These are phyloP conservation scores for Chrysoporthe deuterocubensis DNA, from an alignment of 2,329 filamentous ascomycete genomes.

Conservation along the genomic window DNA sequence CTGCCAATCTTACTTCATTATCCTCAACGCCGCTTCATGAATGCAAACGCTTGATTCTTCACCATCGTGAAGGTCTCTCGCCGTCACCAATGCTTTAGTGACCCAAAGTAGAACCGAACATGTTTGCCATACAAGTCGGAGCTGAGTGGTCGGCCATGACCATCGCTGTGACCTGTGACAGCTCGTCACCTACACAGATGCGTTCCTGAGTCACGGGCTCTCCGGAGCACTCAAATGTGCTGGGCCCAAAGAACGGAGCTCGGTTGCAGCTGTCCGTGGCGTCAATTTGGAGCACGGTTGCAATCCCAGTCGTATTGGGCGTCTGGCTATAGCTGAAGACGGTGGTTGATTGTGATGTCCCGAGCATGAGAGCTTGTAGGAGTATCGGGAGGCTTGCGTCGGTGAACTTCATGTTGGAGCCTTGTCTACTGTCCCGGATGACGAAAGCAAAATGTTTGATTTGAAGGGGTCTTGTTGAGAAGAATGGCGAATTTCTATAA, in stretches of 20 bases:
- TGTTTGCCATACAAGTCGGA: not conserved
- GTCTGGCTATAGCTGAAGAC: constrained; percentile 6
- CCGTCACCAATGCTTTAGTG: not conserved
- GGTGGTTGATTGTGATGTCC: not conserved
- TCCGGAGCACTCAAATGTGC: not conserved
- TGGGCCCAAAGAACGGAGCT: not conserved
- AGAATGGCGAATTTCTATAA: too few relatives aligned
- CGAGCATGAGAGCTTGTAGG: not conserved
- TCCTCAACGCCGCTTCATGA: not conserved
- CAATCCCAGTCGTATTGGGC: not conserved
- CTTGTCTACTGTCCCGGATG: not conserved
- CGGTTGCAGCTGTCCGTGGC: not conserved
- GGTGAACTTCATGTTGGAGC: constrained; percentile 2
- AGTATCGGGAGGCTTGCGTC: not conserved
- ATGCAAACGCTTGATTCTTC: not conserved
- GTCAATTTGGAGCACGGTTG: not conserved
- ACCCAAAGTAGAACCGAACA: not conserved
- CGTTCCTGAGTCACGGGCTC: not conserved
- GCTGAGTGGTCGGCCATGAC: constrained; percentile 2
- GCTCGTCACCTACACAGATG: not conserved
- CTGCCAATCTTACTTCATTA: not conserved
- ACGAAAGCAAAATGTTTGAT: not conserved
- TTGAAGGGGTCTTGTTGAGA: too few relatives aligned
- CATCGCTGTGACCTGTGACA: constrained; percentile 8
- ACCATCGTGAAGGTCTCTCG: not conserved